phyloP scores from a whole-genome alignment of 441 rosid species.

The Adansonia grandidieri region DNA sequence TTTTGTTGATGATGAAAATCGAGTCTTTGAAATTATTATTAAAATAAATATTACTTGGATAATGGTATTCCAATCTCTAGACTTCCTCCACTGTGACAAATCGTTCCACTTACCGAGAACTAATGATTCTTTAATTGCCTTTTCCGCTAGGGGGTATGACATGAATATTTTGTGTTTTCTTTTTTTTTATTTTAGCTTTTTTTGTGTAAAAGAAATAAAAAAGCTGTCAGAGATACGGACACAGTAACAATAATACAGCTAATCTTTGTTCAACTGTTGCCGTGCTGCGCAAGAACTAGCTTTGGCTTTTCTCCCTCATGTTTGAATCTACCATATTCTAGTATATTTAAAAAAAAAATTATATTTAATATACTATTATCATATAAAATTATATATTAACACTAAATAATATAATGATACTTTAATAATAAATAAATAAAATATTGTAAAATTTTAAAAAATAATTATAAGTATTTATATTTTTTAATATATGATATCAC shows the following conservation, averaged over 20 bases:
- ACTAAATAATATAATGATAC: no score
- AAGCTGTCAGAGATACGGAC: not conserved
- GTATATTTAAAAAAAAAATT: no score
- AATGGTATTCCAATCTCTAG: slow-evolving; percentile 40
- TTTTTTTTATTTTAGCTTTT: not conserved
- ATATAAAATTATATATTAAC: no score
- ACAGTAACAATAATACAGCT: not conserved
- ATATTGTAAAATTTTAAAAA: no score
- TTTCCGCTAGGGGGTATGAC: not conserved
- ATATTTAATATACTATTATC: no score
- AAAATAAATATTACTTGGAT: not conserved
- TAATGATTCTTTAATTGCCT: slow-evolving; percentile 5
- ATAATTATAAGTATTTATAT: no score
- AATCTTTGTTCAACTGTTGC: not conserved
- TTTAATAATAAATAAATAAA: no score
- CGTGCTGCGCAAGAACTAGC: not conserved
- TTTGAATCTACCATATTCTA: not conserved
- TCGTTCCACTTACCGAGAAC: slow-evolving; percentile 47
- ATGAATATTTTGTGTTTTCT: not conserved
- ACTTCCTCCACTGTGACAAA: slow-evolving; percentile 40
- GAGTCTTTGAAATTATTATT: not conserved
- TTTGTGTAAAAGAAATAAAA: not conserved
- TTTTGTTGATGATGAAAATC: not conserved
- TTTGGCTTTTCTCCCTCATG: not conserved
- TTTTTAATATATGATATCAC: no score